Evolutionary conservation across 108 stramenopile species (phyloP).

Genomic region (Skeletonema menzelii): DNA sequence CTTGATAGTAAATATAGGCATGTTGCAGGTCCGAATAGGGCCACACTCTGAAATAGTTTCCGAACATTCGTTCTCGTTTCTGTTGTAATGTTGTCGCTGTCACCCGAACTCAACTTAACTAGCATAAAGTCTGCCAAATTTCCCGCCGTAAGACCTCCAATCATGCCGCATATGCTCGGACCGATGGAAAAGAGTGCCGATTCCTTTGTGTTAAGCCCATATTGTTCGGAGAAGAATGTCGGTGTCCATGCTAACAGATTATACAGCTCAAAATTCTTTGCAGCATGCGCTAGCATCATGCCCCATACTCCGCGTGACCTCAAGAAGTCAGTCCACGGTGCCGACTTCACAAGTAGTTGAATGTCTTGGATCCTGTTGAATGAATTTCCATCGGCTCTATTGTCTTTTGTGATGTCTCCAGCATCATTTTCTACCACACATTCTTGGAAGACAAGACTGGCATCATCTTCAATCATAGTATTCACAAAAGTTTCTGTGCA

Average conservation of each 20-base stretch:
- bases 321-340: slow-evolving; percentile 74
- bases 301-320: slow-evolving; percentile 74
- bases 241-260: slow-evolving; percentile 86
- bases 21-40: slow-evolving; percentile 75
- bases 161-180: slow-evolving; percentile 74
- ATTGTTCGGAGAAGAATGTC: slow-evolving; percentile 86
- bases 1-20: slow-evolving; percentile 59
- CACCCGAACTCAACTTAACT: not conserved
- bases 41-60: slow-evolving; percentile 78
- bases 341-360: slow-evolving; percentile 30
- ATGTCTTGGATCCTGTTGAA: not conserved
- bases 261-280: slow-evolving; percentile 92
- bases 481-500: slow-evolving; percentile 37
- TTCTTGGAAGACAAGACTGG: slow-evolving; percentile 42
- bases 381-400: not conserved
- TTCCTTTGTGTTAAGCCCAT: slow-evolving; percentile 75
- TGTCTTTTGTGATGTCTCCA: not conserved
- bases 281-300: slow-evolving; percentile 83
- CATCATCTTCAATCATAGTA: slow-evolving; percentile 42
- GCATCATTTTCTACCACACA: slow-evolving; percentile 5
- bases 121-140: slow-evolving; percentile 64
- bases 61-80: slow-evolving; percentile 60
- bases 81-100: slow-evolving; percentile 28
- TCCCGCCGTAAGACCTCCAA: slow-evolving; percentile 76
- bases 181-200: slow-evolving; percentile 68